A percentile compares a stretch with the other conserved stretches of the same genome.
These are phyloP conservation scores for Saturnispora quitensis DNA, from an alignment of 805 yeast species.

Conservation along the genomic window DNA sequence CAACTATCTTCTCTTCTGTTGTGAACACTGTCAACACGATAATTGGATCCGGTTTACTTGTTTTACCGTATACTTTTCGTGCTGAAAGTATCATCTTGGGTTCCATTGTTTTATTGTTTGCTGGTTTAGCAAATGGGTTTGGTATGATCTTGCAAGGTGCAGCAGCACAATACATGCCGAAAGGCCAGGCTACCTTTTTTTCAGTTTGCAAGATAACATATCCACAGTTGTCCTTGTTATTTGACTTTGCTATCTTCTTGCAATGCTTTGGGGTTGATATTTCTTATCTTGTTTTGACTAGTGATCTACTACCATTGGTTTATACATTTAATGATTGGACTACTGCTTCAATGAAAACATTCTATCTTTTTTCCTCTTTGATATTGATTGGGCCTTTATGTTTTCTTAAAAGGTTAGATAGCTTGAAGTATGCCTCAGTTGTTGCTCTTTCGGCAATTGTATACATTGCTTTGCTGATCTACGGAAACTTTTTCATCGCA, in stretches of 20 bases:
- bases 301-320: conserved; percentile 64
- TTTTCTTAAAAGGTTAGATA: conserved; percentile 52
- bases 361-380: conserved; percentile 47
- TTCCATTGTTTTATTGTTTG: conserved; percentile 41
- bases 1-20: conserved; percentile 50
- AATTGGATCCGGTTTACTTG: conserved; percentile 71
- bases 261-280: conserved; percentile 77
- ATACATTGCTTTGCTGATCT: conserved; percentile 49
- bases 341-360: conserved; percentile 28
- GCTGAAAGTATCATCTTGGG: conserved; percentile 62
- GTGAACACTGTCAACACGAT: conserved; percentile 68
- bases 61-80: conserved; percentile 64
- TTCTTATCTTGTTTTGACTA: conserved; percentile 62
- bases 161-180: conserved; percentile 46
- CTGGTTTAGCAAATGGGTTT: conserved; percentile 57
- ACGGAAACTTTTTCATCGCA: conserved; percentile 36
- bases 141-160: conserved; percentile 59
- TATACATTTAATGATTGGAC: conserved; percentile 29
- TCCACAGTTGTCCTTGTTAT: conserved; percentile 59
- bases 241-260: conserved; percentile 64
- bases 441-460: conserved; percentile 59
- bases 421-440: conserved; percentile 62
- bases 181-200: conserved; percentile 62
- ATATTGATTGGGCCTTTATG: conserved; percentile 55
- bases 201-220: conserved; percentile 62